These are phyloP conservation scores for Aspergillus chevalieri DNA, from an alignment of 2,329 filamentous ascomycete species.

Conservation along the genomic window DNA sequence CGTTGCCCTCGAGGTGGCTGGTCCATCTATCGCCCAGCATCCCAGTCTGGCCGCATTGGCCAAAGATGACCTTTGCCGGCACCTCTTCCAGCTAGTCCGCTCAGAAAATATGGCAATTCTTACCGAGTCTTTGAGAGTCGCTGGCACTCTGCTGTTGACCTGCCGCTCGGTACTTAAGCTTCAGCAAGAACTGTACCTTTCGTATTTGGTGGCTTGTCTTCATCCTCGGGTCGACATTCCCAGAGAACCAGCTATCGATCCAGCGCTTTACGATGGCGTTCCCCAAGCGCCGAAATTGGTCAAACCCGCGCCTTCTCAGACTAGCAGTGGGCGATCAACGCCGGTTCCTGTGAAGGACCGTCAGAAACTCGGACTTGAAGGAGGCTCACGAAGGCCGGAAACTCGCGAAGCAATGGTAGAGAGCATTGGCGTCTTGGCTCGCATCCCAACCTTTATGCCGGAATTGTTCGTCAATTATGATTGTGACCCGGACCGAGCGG, in stretches of 20 bases:
- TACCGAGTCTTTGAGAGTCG: conserved; percentile 85
- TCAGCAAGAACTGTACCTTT: conserved; percentile 92
- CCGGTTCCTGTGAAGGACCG: conserved; percentile 88
- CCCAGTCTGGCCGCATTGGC: conserved; percentile 80
- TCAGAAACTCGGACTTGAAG: conserved; percentile 86
- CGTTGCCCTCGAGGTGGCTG: conserved; percentile 91
- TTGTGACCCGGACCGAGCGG: conserved; percentile 83
- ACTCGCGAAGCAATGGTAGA: conserved; percentile 98
- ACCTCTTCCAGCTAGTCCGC: conserved; percentile 90
- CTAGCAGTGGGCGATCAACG: conserved; percentile 74
- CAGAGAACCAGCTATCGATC: conserved; percentile 81
- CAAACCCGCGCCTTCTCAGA: conserved; percentile 69
- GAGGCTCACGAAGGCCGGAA: conserved; percentile 85
- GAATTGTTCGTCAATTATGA: conserved; percentile 98
- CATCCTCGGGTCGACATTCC: conserved; percentile 94
- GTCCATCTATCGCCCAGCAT: conserved; percentile 88
- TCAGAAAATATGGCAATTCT: conserved; percentile 95
- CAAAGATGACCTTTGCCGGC: conserved; percentile 86
- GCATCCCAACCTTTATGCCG: conserved; percentile 90
- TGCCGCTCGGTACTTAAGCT: conserved; percentile 87
- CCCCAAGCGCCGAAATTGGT: conserved; percentile 84
- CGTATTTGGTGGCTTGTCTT: conserved; percentile 87
- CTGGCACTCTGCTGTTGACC: conserved; percentile 82
- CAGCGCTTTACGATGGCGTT: conserved; percentile 84
- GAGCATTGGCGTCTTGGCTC: conserved; percentile 80